A percentile compares a stretch with the other conserved stretches of the same genome.
Evolutionary conservation across 805 yeast species (phyloP).

Genomic region (Babjeviella inositovora): DNA sequence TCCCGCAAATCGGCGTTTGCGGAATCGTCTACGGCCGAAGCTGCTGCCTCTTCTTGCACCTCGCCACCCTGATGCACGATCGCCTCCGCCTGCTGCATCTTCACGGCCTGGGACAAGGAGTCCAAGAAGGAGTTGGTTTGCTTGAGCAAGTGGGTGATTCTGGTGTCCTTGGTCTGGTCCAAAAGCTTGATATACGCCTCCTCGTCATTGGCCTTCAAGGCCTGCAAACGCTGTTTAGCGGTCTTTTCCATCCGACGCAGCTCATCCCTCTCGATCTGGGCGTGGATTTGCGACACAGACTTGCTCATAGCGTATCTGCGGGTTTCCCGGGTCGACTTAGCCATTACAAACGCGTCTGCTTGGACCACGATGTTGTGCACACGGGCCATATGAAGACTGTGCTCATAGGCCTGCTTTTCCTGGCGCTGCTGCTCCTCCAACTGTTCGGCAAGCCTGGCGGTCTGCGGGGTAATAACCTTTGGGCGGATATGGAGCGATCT

Average conservation of each 20-base stretch:
- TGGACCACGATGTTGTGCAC: slow-evolving; percentile 18
- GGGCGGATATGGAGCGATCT: slow-evolving; percentile 54
- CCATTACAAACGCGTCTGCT: slow-evolving; percentile 10
- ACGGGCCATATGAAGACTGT: slow-evolving; percentile 30
- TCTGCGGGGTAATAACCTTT: slow-evolving; percentile 56
- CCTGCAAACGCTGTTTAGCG: slow-evolving; percentile 81
- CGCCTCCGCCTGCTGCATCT: slow-evolving; percentile 51
- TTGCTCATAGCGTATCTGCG: slow-evolving; percentile 13
- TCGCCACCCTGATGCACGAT: slow-evolving; percentile 13
- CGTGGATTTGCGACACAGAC: slow-evolving; percentile 30
- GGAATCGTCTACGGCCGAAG: slow-evolving; percentile 12
- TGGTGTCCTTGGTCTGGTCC: slow-evolving; percentile 77
- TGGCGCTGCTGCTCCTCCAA: slow-evolving; percentile 55
- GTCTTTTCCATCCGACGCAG: slow-evolving; percentile 59
- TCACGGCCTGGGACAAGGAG: slow-evolving; percentile 65
- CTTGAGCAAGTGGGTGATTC: slow-evolving; percentile 69
- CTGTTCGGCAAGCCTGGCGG: slow-evolving; percentile 62
- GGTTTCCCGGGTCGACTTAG: slow-evolving; percentile 7
- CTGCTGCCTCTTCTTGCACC: slow-evolving; percentile 14
- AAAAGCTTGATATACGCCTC: slow-evolving; percentile 73
- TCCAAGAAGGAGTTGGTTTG: slow-evolving; percentile 72
- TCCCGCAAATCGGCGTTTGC: slow-evolving; percentile 38
- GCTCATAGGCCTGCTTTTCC: slow-evolving; percentile 37
- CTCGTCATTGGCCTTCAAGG: slow-evolving; percentile 76
- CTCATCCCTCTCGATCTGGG: slow-evolving; percentile 56